phyloP scores from a whole-genome alignment of 192 early-diverging fungal genomes.

The Backusella macrospora region DNA sequence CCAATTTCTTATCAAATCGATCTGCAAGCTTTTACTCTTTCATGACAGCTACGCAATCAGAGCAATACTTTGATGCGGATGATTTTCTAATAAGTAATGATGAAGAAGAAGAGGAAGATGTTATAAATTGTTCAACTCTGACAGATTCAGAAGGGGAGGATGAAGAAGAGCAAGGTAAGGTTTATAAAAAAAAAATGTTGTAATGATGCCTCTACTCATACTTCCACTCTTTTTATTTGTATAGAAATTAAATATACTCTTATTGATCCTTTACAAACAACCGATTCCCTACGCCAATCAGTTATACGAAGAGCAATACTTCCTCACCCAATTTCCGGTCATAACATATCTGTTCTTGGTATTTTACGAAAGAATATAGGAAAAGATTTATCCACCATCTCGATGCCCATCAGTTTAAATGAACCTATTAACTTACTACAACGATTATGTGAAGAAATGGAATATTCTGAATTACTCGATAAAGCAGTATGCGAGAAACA shows the following conservation, averaged over 20 bases:
- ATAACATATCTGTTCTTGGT: slow-evolving; percentile 76
- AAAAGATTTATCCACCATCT: slow-evolving; percentile 93
- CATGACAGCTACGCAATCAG: slow-evolving; percentile 33
- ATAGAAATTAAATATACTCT: background rate
- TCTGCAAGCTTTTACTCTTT: slow-evolving; percentile 1
- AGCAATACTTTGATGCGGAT: slow-evolving; percentile 75
- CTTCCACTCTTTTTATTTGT: too few species aligned
- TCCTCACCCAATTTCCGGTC: slow-evolving; percentile 76
- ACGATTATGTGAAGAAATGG: slow-evolving; percentile 88
- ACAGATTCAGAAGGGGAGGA: slow-evolving; percentile 2
- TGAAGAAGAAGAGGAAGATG: slow-evolving; percentile 23
- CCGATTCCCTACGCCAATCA: background rate
- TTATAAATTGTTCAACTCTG: slow-evolving; percentile 25
- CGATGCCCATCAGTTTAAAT: slow-evolving; percentile 94
- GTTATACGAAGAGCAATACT: slow-evolving; percentile 63
- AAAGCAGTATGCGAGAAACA: slow-evolving; percentile 63
- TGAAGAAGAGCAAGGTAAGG: slow-evolving; percentile 11
- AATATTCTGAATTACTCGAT: slow-evolving; percentile 83
- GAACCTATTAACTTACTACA: slow-evolving; percentile 93
- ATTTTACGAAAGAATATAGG: slow-evolving; percentile 91
- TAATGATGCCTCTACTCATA: background rate
- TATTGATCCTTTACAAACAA: background rate
- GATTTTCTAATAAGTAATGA: slow-evolving; percentile 55
- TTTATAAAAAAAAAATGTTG: background rate
- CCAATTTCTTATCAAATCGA: slow-evolving; percentile 6